A percentile compares a stretch with the other conserved stretches of the same genome.
Conservation (phyloP, 148 eudicot genomes). For the Arbutus unedo region DNA sequence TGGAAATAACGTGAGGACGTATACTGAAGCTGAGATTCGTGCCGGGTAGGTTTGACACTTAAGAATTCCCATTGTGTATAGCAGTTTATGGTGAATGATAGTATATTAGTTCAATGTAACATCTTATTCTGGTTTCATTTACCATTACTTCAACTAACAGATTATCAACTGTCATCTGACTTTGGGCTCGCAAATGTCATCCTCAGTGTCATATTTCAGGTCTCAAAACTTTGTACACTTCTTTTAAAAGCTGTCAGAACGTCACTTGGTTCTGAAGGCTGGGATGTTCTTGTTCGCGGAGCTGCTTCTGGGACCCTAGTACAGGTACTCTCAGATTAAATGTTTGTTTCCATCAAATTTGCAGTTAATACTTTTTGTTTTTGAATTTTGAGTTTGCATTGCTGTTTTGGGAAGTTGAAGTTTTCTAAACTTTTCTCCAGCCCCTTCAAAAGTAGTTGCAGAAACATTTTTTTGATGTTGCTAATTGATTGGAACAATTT, state of each 20-base stretch:
- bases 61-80: not conserved
- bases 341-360: not conserved
- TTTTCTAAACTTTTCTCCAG: not conserved
- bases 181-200: constrained; percentile 23
- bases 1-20: constrained; percentile 81
- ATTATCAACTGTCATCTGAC: constrained; percentile 24
- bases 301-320: constrained; percentile 69
- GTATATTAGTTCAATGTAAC: not conserved
- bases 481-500: not conserved
- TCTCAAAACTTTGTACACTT: constrained; percentile 80
- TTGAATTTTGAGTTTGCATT: not conserved
- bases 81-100: not conserved
- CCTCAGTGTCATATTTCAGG: constrained; percentile 86
- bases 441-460: not conserved
- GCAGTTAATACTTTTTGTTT: not conserved
- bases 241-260: constrained; percentile 76
- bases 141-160: not conserved
- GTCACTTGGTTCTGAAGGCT: constrained; percentile 72
- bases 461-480: no score
- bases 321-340: constrained; percentile 45
- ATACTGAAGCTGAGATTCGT: constrained; percentile 94
- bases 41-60: constrained; percentile 52
- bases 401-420: not conserved
- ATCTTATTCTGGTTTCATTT: not conserved
- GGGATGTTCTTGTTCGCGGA: constrained; percentile 98